Percentiles rank a stretch among this genome's conserved stretches.
These are phyloP conservation scores for Hirschfeldia incana DNA, from an alignment of 345 rosid species.

Conservation along the genomic window DNA sequence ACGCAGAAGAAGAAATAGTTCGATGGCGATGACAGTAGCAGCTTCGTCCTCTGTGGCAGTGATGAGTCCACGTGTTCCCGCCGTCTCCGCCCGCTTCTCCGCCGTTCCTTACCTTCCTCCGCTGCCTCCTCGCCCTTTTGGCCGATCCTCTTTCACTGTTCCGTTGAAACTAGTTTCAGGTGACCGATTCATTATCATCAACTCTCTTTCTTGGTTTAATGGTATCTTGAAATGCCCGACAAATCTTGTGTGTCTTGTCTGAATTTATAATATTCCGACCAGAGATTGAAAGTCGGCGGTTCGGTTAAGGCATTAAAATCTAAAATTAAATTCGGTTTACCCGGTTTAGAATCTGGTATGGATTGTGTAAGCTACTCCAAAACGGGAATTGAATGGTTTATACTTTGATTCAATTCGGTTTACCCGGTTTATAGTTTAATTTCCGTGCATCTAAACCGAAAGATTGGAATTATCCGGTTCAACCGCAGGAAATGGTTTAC, in stretches of 20 bases:
- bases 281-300: too few species aligned
- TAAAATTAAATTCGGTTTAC: neutral
- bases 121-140: conserved; percentile 40
- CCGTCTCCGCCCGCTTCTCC: conserved; percentile 49
- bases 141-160: conserved; percentile 35
- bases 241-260: neutral
- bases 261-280: neutral
- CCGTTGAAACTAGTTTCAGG: conserved; percentile 60
- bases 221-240: neutral
- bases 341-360: conserved; percentile 10
- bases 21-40: conserved; percentile 56
- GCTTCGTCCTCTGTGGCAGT: conserved; percentile 69
- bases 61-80: conserved; percentile 46
- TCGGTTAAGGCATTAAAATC: neutral
- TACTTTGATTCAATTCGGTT: neutral
- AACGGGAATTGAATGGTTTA: neutral
- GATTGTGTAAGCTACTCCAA: neutral
- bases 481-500: conserved; percentile 44
- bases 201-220: neutral
- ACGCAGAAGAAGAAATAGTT: conserved; percentile 21
- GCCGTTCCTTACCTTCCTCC: conserved; percentile 57
- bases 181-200: too few species aligned
- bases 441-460: neutral
- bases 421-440: too few species aligned
- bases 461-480: neutral